Base-by-base conservation (phyloP, 169 alveolate species). In the Haemoproteus tartakovskyi region DNA sequence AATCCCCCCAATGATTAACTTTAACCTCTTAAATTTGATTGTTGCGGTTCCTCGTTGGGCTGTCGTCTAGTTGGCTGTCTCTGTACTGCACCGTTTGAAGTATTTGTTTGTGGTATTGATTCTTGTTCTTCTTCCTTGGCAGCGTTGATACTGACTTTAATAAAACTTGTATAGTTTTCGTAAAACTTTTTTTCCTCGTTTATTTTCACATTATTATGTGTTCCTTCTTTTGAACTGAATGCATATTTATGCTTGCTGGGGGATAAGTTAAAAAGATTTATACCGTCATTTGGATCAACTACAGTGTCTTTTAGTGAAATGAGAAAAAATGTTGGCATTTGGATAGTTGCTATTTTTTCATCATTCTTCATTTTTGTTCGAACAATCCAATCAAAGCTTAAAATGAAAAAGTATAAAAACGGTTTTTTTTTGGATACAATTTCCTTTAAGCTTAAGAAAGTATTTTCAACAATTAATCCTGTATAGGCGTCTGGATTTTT, bases 311-410 rank as follows among this genome's bases (percentile, higher is more conserved):
- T 38, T 33, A n/a, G 60, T 14, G 82, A 67, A 18, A 41, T 24
- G 48, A 22, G 51, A 47, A 67, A 24, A 43, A 67, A 52, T 2
- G 29, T 19, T 22, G 82, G 82, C 5, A 52, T 12, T 14, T 26
- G 40, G 27, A 52, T 40, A 24, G 21, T 37, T 30, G 51, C 54
- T 8, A 67, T 67, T 52, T 67, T 67, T 56, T 52, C 6, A 2
- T 29, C 56, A 12, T 67, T 67, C 6, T 67, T 40, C 82, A 67
- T 67, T 38, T 67, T 67, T 19, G 56, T 67, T 51, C 82, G 51
- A 16, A 67, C 43, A 4, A 67, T 2, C 3, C 38, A 14, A 5
- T 67, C 67, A 67, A 27, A 67, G 22, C 40, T 24, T 1, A 67
- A 1, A 12, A 67, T 19, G 16, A 50, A 51, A 45, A 38, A 67